Evolutionary conservation across 1,139 yeast species (phyloP), one percentile per base, ranked within the genome.

Genomic region (Diutina sp.): DNA sequence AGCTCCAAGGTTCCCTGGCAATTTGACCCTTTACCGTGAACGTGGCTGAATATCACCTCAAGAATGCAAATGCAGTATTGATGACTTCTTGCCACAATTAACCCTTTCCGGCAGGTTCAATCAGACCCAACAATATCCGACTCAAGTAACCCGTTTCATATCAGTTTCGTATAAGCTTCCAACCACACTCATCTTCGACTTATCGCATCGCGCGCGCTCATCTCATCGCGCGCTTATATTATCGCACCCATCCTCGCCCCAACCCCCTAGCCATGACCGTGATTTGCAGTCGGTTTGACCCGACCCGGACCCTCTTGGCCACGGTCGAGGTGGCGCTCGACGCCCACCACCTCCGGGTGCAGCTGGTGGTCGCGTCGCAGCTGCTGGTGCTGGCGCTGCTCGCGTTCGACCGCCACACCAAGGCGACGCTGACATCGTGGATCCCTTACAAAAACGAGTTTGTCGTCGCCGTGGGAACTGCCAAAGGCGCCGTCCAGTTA

Each of bases 311-410:
- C 54, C 77, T 77, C 64, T 77, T 84, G 63, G 95, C 95, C 21
- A 79, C 83, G 55, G 90, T 83, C 0, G 72, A 82, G 30, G 80
- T 84, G 50, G 85, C 90, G 3, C 76, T 90, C 60, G 96, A 90
- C 66, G 76, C 84, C 9, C 93, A 88, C 65, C 83, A 84, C 63
- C 72, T 90, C 55, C 78, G 85, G 61, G 87, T 88, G 3, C 85
- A 80, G 62, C 77, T 87, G 7, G 70, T 81, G 7, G 64, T 66
- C 57, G 62, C 70, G 35, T 66, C 77, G 8, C 74, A 71, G 55
- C 63, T 76, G 14, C 64, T 74, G 28, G 69, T 76, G 53, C 67
- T 76, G 59, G 67, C 77, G 8, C 67, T 75, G 8, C 72, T 80
- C 55, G 76, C 76, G 30, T 73, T 89, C 56, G 89, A 82, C 53